phyloP scores from a whole-genome alignment of 2,329 filamentous ascomycete genomes.

The Whalleya microplaca region DNA sequence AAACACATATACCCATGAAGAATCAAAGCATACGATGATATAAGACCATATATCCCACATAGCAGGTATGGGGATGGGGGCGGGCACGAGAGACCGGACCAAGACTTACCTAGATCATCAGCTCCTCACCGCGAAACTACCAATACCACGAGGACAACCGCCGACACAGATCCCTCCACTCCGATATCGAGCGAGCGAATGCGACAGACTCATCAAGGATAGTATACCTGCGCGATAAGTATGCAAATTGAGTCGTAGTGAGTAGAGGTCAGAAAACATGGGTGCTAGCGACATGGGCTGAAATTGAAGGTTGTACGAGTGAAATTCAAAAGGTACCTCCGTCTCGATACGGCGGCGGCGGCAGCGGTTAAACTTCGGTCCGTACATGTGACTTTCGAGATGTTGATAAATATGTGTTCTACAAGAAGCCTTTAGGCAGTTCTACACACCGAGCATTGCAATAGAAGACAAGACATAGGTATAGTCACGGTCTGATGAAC shows the following conservation, averaged over 20 bases:
- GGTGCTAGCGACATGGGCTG: conserved; percentile 22
- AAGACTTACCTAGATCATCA: conserved; percentile 19
- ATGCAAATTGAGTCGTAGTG: background rate
- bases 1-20: conserved; percentile 1
- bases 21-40: background rate
- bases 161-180: conserved; percentile 27
- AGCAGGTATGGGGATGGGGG: background rate
- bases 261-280: background rate
- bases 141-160: conserved; percentile 19
- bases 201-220: conserved; percentile 23
- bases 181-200: conserved; percentile 18
- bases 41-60: background rate
- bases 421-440: background rate
- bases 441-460: conserved; percentile 1
- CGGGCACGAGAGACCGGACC: background rate
- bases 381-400: conserved; percentile 6
- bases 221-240: conserved; percentile 3
- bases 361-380: conserved; percentile 30
- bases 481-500: background rate
- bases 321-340: conserved; percentile 22
- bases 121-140: conserved; percentile 22
- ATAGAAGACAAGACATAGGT: background rate
- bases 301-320: conserved; percentile 31
- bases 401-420: background rate
- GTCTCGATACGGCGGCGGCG: conserved; percentile 8